A percentile compares a stretch with the other conserved stretches of the same genome.
Evolutionary conservation across 176 grass and related monocot species (phyloP).

Genomic region (Cenchrus purpureus): DNA sequence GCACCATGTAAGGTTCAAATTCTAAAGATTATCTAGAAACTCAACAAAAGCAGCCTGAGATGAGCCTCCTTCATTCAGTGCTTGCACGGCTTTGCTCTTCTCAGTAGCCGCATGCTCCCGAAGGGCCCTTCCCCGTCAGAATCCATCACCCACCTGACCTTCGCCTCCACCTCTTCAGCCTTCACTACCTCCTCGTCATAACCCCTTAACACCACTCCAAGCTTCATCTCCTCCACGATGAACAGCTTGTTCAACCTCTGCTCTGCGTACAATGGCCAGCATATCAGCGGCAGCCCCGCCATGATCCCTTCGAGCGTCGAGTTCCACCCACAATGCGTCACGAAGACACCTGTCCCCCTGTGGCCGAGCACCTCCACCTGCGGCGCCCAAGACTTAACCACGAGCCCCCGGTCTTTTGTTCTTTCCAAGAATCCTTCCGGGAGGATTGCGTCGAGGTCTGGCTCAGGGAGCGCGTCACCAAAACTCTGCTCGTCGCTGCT

Average conservation of each 20-base stretch:
- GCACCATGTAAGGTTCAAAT: neutral
- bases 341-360: slow-evolving; percentile 37
- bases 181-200: slow-evolving; percentile 45
- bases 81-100: neutral
- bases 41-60: slow-evolving; percentile 38
- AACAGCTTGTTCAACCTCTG: slow-evolving; percentile 65
- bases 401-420: slow-evolving; percentile 29
- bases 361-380: slow-evolving; percentile 61
- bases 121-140: slow-evolving; percentile 13
- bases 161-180: slow-evolving; percentile 50
- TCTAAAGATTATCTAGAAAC: slow-evolving; percentile 14
- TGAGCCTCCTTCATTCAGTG: slow-evolving; percentile 32
- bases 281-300: slow-evolving; percentile 46
- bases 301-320: slow-evolving; percentile 50
- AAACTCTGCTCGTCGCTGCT: neutral
- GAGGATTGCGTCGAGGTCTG: slow-evolving; percentile 44
- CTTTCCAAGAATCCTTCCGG: slow-evolving; percentile 49
- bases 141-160: slow-evolving; percentile 51
- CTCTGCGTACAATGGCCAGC: slow-evolving; percentile 60
- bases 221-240: slow-evolving; percentile 44
- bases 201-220: slow-evolving; percentile 47
- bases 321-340: slow-evolving; percentile 54
- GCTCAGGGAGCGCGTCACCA: neutral
- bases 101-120: neutral
- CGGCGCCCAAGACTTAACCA: slow-evolving; percentile 55